These are phyloP conservation scores for Stentor roeselii DNA, from an alignment of 73 alveolate genomes.

Conservation along the genomic window DNA sequence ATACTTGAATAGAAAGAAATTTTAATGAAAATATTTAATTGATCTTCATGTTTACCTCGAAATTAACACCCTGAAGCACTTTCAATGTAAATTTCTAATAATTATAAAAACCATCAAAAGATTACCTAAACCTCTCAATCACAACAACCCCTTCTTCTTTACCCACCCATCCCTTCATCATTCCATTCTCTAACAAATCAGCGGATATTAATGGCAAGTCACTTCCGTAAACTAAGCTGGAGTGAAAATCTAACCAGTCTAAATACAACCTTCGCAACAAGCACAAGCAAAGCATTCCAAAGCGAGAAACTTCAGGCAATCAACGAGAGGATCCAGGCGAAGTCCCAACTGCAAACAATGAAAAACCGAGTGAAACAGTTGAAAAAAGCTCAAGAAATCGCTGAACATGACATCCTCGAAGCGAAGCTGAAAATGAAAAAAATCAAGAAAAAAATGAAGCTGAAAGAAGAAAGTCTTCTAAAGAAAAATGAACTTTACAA, in stretches of 20 bases:
- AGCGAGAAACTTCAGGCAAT: slow-evolving; percentile 11
- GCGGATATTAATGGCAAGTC: not conserved
- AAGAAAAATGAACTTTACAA: too few species aligned
- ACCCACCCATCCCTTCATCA: too few species aligned
- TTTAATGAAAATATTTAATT: too few species aligned
- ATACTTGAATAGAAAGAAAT: too few species aligned
- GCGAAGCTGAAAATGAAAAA: not conserved
- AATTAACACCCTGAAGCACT: too few species aligned
- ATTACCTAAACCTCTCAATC: too few species aligned
- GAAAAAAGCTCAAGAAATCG: not conserved
- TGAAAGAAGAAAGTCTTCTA: too few species aligned
- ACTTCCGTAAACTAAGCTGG: not conserved
- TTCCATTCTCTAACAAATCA: too few species aligned
- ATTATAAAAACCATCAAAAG: too few species aligned
- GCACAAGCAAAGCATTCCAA: not conserved
- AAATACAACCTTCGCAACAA: not conserved
- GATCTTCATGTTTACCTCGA: too few species aligned
- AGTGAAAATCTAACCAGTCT: not conserved
- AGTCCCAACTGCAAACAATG: not conserved
- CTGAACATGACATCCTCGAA: not conserved
- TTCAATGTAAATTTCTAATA: too few species aligned
- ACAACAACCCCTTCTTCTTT: too few species aligned
- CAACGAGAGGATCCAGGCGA: not conserved
- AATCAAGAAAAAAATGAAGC: not conserved
- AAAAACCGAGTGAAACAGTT: slow-evolving; percentile 1